Evolutionary conservation across 2,329 filamentous ascomycete genomes (phyloP).

Genomic region (Aureobasidium mangrovei): DNA sequence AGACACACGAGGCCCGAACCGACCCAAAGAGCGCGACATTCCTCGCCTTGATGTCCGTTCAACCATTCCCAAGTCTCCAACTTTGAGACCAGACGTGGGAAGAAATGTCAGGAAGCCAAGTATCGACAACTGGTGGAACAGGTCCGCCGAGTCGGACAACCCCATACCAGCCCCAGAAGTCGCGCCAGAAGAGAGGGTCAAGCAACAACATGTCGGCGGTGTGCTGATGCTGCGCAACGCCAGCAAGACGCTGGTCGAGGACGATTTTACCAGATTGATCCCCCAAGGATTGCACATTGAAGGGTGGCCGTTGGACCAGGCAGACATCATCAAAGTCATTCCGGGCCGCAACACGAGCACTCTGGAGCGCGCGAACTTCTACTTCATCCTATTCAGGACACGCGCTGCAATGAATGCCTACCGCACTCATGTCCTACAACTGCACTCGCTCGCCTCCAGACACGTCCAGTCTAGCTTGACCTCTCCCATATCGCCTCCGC

Average conservation of each 20-base stretch:
- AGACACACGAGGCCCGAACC: slow-evolving; percentile 17
- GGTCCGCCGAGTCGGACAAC: not conserved
- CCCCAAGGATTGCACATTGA: slow-evolving; percentile 56
- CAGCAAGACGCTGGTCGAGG: slow-evolving; percentile 51
- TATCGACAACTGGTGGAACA: not conserved
- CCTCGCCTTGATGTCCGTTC: slow-evolving; percentile 21
- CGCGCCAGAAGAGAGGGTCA: not conserved
- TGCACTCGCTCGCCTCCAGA: slow-evolving; percentile 40
- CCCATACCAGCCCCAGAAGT: not conserved
- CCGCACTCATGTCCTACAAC: slow-evolving; percentile 43
- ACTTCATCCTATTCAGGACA: slow-evolving; percentile 60
- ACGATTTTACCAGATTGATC: slow-evolving; percentile 63
- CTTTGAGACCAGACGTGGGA: not conserved
- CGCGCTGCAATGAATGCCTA: slow-evolving; percentile 53
- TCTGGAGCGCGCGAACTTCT: slow-evolving; percentile 54
- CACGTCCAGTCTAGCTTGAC: slow-evolving; percentile 35
- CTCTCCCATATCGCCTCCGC: slow-evolving; percentile 36
- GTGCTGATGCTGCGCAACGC: slow-evolving; percentile 51
- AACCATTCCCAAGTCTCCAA: not conserved
- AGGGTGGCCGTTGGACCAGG: slow-evolving; percentile 48
- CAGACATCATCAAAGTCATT: slow-evolving; percentile 50
- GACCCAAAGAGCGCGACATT: slow-evolving; percentile 24
- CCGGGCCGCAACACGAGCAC: slow-evolving; percentile 57
- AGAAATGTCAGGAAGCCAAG: not conserved
- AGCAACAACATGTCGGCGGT: slow-evolving; percentile 19